Evolutionary conservation across 768 basidiomycete genomes (phyloP).

Genomic region (Boletus patriciae): DNA sequence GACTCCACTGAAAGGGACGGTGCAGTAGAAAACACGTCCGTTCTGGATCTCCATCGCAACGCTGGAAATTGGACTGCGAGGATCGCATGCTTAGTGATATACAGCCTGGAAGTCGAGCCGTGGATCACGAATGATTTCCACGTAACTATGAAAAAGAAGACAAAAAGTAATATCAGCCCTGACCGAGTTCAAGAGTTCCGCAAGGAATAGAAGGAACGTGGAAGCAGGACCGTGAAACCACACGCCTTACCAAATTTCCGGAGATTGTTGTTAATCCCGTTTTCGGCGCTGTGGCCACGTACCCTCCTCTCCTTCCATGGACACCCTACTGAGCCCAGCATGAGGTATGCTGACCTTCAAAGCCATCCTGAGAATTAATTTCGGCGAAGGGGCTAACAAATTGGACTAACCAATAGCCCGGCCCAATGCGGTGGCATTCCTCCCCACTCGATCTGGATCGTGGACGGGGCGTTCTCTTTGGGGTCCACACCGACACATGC

Average conservation of each 20-base stretch:
- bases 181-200: background rate
- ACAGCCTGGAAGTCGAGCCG: conserved; percentile 35
- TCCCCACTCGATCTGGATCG: conserved; percentile 19
- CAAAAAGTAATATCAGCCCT: background rate
- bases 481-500: conserved; percentile 44
- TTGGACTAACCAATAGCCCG: conserved; percentile 34
- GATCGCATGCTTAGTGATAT: conserved; percentile 32
- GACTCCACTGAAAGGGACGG: background rate
- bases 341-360: conserved; percentile 37
- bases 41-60: background rate
- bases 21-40: background rate
- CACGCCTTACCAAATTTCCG: conserved; percentile 65
- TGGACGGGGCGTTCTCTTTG: conserved; percentile 21
- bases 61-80: background rate
- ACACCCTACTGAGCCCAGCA: conserved; percentile 49
- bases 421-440: conserved; percentile 33
- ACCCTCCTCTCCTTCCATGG: conserved; percentile 55
- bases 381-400: conserved; percentile 15
- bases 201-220: background rate
- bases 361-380: conserved; percentile 11
- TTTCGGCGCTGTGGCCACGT: conserved; percentile 43
- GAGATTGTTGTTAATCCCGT: conserved; percentile 40
- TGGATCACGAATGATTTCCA: conserved; percentile 52
- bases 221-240: background rate
- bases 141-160: conserved; percentile 50